Evolutionary conservation across 352 stramenopile genomes (phyloP).

Genomic region (Elongisporangium senticosum): DNA sequence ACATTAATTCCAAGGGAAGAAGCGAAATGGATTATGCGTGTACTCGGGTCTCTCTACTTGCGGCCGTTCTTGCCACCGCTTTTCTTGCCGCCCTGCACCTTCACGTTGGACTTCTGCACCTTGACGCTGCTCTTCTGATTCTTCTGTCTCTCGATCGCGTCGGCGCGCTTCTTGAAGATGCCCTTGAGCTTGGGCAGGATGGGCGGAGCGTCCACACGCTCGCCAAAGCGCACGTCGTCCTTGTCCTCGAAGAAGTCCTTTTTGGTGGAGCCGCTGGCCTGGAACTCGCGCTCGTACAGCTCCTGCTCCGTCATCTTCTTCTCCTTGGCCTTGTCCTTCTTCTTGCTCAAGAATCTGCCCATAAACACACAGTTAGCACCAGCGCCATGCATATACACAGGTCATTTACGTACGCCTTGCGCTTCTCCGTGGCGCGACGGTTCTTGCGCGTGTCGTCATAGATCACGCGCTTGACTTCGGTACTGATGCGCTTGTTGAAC

Average conservation of each 20-base stretch:
- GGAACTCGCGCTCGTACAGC: slow-evolving; percentile 70
- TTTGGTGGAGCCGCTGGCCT: slow-evolving; percentile 56
- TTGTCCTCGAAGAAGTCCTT: slow-evolving; percentile 67
- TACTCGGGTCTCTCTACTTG: slow-evolving; percentile 4
- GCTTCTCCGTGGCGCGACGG: slow-evolving; percentile 64
- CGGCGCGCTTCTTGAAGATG: slow-evolving; percentile 76
- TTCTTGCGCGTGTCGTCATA: slow-evolving; percentile 81
- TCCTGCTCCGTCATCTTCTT: slow-evolving; percentile 83
- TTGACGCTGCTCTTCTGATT: slow-evolving; percentile 10
- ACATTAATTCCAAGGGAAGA: neutral
- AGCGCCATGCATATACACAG: slow-evolving; percentile 5
- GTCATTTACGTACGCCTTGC: slow-evolving; percentile 38
- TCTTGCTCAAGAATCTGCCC: slow-evolving; percentile 53
- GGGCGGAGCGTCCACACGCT: slow-evolving; percentile 75
- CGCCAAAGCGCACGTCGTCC: slow-evolving; percentile 63
- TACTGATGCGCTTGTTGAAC: slow-evolving; percentile 83
- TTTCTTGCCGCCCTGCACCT: slow-evolving; percentile 6
- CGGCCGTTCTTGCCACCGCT: slow-evolving; percentile 8
- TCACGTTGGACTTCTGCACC: neutral
- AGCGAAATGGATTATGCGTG: slow-evolving; percentile 1
- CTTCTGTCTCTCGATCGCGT: slow-evolving; percentile 32
- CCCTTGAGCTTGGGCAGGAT: slow-evolving; percentile 78
- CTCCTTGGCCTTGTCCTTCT: slow-evolving; percentile 67
- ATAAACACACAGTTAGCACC: neutral
- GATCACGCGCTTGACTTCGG: slow-evolving; percentile 78